Base-by-base conservation (phyloP, 176 grass and related monocot genomes). In the Bromus sterilis region DNA sequence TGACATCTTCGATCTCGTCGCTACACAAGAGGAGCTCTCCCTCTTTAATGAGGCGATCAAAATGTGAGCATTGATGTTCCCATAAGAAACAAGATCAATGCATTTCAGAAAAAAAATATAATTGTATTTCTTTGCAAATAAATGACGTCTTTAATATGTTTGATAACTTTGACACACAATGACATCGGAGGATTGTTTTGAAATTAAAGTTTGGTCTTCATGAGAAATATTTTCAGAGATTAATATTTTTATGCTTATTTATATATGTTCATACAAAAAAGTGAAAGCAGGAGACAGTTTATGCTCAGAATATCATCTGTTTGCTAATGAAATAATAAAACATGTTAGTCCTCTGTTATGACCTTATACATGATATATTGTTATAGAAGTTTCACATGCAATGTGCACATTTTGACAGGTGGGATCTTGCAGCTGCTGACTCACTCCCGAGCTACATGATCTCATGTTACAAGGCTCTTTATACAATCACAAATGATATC, bases 1-100 rank as follows among this genome's bases (percentile, higher is more conserved):
- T 42, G 94, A 97, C 59, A 93, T 97, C 5, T 97, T 89, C 78
- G 94, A 97, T 67, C 48, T 91, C 14, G 34, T 80, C 10, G 86
- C 88, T 6, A 88, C 82, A 68, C 30, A 4, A 11, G 78, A 93
- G 2, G 91, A 97, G 67, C 81, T 97, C 6, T 76, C 43, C 6
- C 46, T 85, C 21, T 93, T 97, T 18, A 87, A 81, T 0, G 31
- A 89, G 11, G 78, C 91, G 11, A 77, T 93, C 48, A 76, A 83
- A 76, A 74, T 37, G 93, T 92, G 85, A 80, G 80, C 9, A 41
- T 15, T 1, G 6, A 32, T 41, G 36, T 11, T 57, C 18, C 2
- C 63, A 2, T 66, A 21, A 66, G 7, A 66, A 61, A 36, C 20
- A 36, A 1, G 4, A 11, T 11, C 5, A 20, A 5, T 1, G 21